Evolutionary conservation across 257 asterid species (phyloP).

Genomic region (Cynanchum wilfordii): DNA sequence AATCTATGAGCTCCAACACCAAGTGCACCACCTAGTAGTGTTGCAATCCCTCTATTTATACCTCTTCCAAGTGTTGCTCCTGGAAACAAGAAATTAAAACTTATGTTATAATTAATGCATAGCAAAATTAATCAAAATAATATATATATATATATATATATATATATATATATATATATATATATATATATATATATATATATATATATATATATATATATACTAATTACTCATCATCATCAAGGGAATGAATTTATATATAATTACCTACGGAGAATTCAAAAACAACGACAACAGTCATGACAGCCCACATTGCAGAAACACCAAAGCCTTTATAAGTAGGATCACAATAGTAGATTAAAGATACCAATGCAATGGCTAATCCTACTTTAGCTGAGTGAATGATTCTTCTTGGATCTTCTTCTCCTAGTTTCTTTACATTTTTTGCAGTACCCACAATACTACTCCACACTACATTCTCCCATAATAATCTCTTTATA

Average conservation of each 20-base stretch:
- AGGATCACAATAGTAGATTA: constrained; percentile 56
- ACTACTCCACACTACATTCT: constrained; percentile 13
- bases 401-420: constrained; percentile 54
- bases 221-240: no score
- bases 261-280: constrained; percentile 66
- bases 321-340: constrained; percentile 59
- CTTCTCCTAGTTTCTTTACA: constrained; percentile 43
- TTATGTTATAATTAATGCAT: no score
- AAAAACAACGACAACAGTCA: constrained; percentile 63
- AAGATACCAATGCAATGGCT: constrained; percentile 51
- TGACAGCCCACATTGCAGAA: constrained; percentile 73
- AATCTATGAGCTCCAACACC: constrained; percentile 47
- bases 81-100: constrained; percentile 7
- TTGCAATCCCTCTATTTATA: constrained; percentile 51
- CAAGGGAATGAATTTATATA: no score
- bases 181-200: no score
- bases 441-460: constrained; percentile 13
- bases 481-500: constrained; percentile 17
- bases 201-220: no score
- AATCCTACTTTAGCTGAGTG: constrained; percentile 59
- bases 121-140: no score
- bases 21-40: constrained; percentile 36
- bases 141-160: no score
- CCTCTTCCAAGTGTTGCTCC: constrained; percentile 67
- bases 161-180: no score